These are phyloP conservation scores for Geotrichum reessii DNA, from an alignment of 1,139 yeast species.

Conservation along the genomic window DNA sequence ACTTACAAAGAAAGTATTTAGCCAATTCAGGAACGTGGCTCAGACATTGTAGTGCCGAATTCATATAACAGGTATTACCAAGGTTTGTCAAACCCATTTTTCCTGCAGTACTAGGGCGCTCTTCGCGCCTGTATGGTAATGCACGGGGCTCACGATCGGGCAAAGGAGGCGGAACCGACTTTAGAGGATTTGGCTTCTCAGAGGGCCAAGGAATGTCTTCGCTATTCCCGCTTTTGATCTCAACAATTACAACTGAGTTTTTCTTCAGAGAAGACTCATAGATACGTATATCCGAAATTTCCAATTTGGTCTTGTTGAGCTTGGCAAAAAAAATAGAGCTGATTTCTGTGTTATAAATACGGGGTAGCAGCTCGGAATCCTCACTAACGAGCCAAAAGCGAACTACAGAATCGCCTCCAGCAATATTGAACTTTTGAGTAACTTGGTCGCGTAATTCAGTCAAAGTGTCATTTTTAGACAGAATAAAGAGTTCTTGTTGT, in stretches of 20 bases:
- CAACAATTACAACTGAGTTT: slow-evolving; percentile 7
- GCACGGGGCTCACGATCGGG: neutral
- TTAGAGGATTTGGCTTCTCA: neutral
- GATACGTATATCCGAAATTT: neutral
- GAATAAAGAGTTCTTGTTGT: neutral
- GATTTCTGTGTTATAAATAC: slow-evolving; percentile 5
- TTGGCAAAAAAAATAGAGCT: slow-evolving; percentile 4
- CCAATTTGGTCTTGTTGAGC: slow-evolving; percentile 1
- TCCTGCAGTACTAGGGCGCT: slow-evolving; percentile 34
- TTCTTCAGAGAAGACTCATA: neutral
- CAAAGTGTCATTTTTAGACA: neutral
- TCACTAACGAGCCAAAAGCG: slow-evolving; percentile 7
- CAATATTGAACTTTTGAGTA: neutral
- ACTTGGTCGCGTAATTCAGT: neutral
- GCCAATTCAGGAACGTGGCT: slow-evolving; percentile 81
- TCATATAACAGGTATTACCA: slow-evolving; percentile 96
- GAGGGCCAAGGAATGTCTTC: slow-evolving; percentile 12
- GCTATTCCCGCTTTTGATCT: slow-evolving; percentile 10
- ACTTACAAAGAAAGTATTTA: slow-evolving; percentile 50
- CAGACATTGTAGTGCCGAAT: slow-evolving; percentile 88
- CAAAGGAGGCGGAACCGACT: slow-evolving; percentile 1
- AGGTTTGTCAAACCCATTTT: slow-evolving; percentile 67
- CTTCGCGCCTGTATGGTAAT: neutral
- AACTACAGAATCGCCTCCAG: neutral
- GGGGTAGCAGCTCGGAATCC: slow-evolving; percentile 3